These are phyloP conservation scores for Thermomyces lanuginosus DNA, from an alignment of 2,329 filamentous ascomycete species.

Conservation along the genomic window DNA sequence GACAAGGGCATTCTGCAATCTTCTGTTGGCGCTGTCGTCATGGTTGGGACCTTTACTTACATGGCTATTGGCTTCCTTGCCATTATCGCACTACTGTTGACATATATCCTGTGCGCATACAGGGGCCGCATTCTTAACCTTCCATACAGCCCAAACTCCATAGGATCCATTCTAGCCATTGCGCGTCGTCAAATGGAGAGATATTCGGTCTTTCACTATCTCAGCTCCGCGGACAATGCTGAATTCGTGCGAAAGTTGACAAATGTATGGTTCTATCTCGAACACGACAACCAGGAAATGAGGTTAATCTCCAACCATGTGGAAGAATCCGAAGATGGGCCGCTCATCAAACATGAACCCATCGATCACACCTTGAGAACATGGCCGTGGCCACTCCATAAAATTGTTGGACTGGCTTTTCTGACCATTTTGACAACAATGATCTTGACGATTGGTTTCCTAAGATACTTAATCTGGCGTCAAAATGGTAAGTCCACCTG, in stretches of 20 bases:
- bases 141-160: slow-evolving; percentile 1
- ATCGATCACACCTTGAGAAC: neutral
- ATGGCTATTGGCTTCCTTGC: slow-evolving; percentile 12
- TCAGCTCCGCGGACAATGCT: neutral
- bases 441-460: slow-evolving; percentile 5
- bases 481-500: slow-evolving; percentile 6
- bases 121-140: slow-evolving; percentile 4
- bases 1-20: neutral
- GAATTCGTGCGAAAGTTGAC: neutral
- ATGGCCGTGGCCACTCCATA: slow-evolving; percentile 1
- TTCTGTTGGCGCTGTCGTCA: slow-evolving; percentile 7
- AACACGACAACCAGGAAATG: neutral
- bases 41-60: slow-evolving; percentile 12
- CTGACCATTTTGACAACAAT: slow-evolving; percentile 3
- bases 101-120: slow-evolving; percentile 11
- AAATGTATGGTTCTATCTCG: neutral
- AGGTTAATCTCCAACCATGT: neutral
- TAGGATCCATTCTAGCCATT: slow-evolving; percentile 1
- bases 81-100: slow-evolving; percentile 8
- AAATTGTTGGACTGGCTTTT: slow-evolving; percentile 7
- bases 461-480: slow-evolving; percentile 5
- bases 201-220: neutral
- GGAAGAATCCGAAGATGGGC: neutral
- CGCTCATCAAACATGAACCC: neutral
- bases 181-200: neutral